Evolutionary conservation across 1,139 yeast genomes (phyloP), one percentile per base, ranked within the genome.

Genomic region (Candida freyschussii): DNA sequence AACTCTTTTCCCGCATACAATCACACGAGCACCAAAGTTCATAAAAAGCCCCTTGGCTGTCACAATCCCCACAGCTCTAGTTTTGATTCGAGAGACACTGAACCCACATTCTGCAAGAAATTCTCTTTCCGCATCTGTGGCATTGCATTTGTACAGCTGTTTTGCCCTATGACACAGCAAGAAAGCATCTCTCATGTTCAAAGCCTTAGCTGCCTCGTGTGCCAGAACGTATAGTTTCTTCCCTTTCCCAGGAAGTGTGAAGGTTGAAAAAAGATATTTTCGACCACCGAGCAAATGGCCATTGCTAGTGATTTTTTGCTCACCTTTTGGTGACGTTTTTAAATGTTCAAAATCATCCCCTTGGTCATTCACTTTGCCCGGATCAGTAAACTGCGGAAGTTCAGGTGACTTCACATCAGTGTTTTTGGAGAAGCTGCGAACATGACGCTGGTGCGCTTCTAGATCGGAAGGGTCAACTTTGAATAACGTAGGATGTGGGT

Each of bases 21-120:
- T 61, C 28, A 80, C 63, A 28, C 76, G 65, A 2, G 91, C 82
- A 8, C 94, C 94, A 58, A 81, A 83, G 46, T 73, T 76, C 38
- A 86, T 62, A 53, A 64, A 84, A 27, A 81, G 73, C 4, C 84
- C 74, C 36, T 45, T 54, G 3, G 57, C 57, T 11, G 80, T 67
- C n/a, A 65, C 63, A 2, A 79, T 70, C 30, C 78, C 72, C 13
- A 78, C 78, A 4, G 77, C 69, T 33, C 86, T 63, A n/a, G 83
- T 77, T 44, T 79, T 72, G 48, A 75, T 72, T 35, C 73, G 74
- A 4, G 83, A 80, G 36, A 78, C 63, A 24, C 67, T 60, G 27
- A 75, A 67, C 17, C 78, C 66, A 29, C 69, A 63, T 7, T 51
- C 50, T 27, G 76, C 75, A 42, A 79, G 61, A 44, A 76, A 78